Base-by-base conservation (phyloP, 2,329 filamentous ascomycete genomes). In the Sporothrix luriei region DNA sequence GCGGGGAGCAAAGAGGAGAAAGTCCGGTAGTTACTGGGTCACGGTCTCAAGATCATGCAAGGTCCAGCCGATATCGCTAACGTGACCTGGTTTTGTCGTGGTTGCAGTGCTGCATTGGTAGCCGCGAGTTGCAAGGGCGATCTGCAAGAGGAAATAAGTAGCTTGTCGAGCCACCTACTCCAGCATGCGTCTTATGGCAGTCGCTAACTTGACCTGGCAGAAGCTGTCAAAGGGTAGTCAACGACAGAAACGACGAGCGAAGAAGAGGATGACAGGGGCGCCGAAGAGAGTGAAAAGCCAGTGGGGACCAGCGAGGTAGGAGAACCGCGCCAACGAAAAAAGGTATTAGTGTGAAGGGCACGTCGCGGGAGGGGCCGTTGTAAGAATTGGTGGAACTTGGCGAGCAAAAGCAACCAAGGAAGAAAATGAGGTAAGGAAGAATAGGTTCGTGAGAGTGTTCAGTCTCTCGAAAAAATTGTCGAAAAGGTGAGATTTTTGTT, bases 11-110 rank as follows among this genome's bases (percentile, higher is more conserved):
- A 26, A 40, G 38, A 46, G 57, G 59, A 40, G 61, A 64, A 48
- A 29, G 61, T 64, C 43, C 43, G 43, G 61, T 33, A 16, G 61
- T 49, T 49, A 10, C 26, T 48, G 38, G 55, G 55, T 43, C 11
- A 38, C 26, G 57, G 57, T 62, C 38, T 62, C 57, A 38, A 62
- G 21, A 26, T 21, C 38, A 16, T 64, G 21, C 43, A 33, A 64
- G 43, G 46, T 24, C 43, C 43, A 21, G 61, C 61, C 61, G 61
- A 64, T 64, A 49, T 64, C 61, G 61, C 61, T 49, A 46, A 62
- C n/a, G 21, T 49, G 24, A 33, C 10, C 49, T 33, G 59, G 13
- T n/a, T 48, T 29, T 48, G 43, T 64, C 21, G 38, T 62, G 55
- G 40, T 61, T 61, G 38, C 55, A 61, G 55, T 43, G 55, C 33